phyloP scores from a whole-genome alignment of 2,329 filamentous ascomycete species.

The Sclerotinia nivalis region DNA sequence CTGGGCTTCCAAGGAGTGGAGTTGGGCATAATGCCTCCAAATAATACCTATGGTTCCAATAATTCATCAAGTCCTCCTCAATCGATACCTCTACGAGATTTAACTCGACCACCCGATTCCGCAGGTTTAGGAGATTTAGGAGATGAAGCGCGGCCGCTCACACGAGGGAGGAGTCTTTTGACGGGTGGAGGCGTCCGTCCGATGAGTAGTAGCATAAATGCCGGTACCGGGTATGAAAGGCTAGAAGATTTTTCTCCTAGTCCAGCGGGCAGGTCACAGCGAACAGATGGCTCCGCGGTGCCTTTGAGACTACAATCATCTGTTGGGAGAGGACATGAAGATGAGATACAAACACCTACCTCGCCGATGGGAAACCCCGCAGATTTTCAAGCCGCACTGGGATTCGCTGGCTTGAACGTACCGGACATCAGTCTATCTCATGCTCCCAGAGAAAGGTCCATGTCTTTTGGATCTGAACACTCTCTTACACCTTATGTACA shows the following conservation, averaged over 20 bases:
- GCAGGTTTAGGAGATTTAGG: constrained; percentile 34
- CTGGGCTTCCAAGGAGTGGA: constrained; percentile 26
- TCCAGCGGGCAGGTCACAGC: constrained; percentile 31
- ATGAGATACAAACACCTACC: constrained; percentile 32
- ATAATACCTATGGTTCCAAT: constrained; percentile 46
- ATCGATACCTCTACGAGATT: constrained; percentile 72
- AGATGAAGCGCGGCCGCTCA: constrained; percentile 35
- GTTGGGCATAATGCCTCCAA: constrained; percentile 49
- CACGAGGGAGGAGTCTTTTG: constrained; percentile 40
- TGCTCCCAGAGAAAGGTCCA: constrained; percentile 31
- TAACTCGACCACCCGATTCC: constrained; percentile 45
- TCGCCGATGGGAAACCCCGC: constrained; percentile 39
- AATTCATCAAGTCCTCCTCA: constrained; percentile 51
- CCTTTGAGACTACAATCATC: constrained; percentile 24
- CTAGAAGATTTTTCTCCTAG: constrained; percentile 38
- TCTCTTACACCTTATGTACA: constrained; percentile 24
- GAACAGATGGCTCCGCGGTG: constrained; percentile 25
- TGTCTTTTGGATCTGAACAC: constrained; percentile 35
- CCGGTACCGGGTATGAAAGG: constrained; percentile 38
- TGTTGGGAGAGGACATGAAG: constrained; percentile 19
- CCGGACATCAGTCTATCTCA: constrained; percentile 40
- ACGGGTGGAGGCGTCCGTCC: constrained; percentile 34
- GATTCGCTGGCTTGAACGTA: constrained; percentile 41
- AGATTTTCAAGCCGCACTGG: constrained; percentile 41
- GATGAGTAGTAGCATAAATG: constrained; percentile 33